A percentile compares a stretch with the other conserved stretches of the same genome.
Evolutionary conservation across 2,329 filamentous ascomycete species (phyloP).

Genomic region (Xylariaceae sp.): DNA sequence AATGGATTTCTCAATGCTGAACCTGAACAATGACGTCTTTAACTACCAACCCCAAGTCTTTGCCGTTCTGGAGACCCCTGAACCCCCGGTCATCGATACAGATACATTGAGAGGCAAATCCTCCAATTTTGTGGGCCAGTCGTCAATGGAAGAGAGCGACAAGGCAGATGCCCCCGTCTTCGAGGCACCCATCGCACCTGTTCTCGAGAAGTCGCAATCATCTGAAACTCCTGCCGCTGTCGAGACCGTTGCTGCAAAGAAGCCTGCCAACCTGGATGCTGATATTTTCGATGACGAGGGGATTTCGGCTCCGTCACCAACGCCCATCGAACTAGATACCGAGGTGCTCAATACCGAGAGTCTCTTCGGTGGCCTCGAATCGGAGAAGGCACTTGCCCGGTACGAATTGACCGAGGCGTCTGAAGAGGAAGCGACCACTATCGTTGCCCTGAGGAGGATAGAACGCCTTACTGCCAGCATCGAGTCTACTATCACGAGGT

Average conservation of each 20-base stretch:
- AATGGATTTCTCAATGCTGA: constrained; percentile 71
- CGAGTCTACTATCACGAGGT: constrained; percentile 32
- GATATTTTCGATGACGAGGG: constrained; percentile 57
- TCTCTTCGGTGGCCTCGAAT: constrained; percentile 51
- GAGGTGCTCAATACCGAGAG: constrained; percentile 38
- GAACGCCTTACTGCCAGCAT: constrained; percentile 44
- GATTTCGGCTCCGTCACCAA: constrained; percentile 22
- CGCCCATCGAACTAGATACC: constrained; percentile 38
- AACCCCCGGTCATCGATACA: constrained; percentile 60
- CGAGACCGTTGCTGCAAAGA: constrained; percentile 21
- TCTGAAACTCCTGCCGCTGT: constrained; percentile 26
- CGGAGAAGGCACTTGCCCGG: constrained; percentile 61
- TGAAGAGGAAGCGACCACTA: constrained; percentile 43
- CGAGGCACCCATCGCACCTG: constrained; percentile 39
- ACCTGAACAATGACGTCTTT: constrained; percentile 50
- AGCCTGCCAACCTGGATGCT: constrained; percentile 39
- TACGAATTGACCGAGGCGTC: constrained; percentile 61
- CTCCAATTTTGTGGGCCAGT: constrained; percentile 48
- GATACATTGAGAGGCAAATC: constrained; percentile 68
- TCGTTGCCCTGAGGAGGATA: constrained; percentile 45
- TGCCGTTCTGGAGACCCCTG: constrained; percentile 66
- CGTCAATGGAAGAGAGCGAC: constrained; percentile 44
- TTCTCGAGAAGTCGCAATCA: constrained; percentile 30
- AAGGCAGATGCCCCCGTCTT: constrained; percentile 55
- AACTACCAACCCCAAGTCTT: constrained; percentile 69